Conservation (phyloP, 192 early-diverging fungal genomes). For the Diversispora eburnea region DNA sequence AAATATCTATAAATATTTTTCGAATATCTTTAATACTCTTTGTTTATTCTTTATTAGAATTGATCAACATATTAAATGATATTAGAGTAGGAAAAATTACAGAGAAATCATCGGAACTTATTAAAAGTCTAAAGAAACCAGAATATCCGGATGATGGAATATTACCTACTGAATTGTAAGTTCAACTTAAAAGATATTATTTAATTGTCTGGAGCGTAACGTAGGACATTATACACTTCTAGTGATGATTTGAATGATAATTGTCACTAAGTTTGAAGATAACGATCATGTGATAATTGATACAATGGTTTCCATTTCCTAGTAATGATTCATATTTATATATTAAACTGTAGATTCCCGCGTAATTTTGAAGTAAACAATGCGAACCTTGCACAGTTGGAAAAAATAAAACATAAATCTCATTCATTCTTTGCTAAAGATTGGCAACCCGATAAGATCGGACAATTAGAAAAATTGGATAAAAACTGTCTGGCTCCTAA, state of each 20-base stretch:
- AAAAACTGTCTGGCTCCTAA: conserved; percentile 57
- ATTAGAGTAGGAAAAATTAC: conserved; percentile 73
- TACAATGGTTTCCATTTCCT: too few relatives aligned
- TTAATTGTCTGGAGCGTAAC: too few relatives aligned
- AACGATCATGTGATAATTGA: too few relatives aligned
- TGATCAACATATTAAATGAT: conserved; percentile 83
- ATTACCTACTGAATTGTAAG: conserved; percentile 69
- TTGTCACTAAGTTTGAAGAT: too few relatives aligned
- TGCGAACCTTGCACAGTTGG: conserved; percentile 60
- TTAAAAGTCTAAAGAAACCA: conserved; percentile 51
- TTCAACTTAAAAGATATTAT: conserved; percentile 3
- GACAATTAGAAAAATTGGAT: conserved; percentile 33
- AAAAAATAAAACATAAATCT: conserved; percentile 47
- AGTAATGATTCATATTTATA: background rate
- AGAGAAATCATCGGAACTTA: conserved; percentile 42
- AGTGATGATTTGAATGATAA: too few relatives aligned
- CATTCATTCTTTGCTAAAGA: conserved; percentile 52
- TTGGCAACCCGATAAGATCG: conserved; percentile 14
- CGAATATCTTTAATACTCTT: background rate
- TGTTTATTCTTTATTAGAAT: conserved; percentile 29
- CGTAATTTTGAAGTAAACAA: conserved; percentile 60
- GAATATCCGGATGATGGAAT: conserved; percentile 57
- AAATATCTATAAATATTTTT: background rate
- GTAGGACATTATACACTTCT: too few relatives aligned
- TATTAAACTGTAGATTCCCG: conserved; percentile 38